Conservation (phyloP, 2,329 filamentous ascomycete genomes). For the Aureobasidium sp. region DNA sequence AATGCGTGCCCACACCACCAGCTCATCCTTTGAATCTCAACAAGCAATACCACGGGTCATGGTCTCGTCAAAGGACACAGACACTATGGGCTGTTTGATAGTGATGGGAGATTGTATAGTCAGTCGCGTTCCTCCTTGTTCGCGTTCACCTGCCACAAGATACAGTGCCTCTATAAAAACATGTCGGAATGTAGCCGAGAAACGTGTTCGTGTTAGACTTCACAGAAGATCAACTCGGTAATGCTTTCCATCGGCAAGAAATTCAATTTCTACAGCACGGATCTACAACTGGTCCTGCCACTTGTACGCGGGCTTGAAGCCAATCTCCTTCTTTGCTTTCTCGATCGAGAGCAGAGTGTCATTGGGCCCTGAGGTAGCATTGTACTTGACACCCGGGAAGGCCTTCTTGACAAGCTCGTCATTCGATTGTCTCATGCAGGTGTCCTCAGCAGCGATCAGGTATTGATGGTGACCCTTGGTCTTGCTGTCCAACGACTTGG, state of each 20-base stretch:
- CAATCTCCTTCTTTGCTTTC: slow-evolving; percentile 23
- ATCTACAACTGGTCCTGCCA: slow-evolving; percentile 21
- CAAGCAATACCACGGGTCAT: no score
- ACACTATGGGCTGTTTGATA: no score
- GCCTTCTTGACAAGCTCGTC: slow-evolving; percentile 21
- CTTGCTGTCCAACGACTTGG: slow-evolving; percentile 19
- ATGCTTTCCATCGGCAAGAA: neutral
- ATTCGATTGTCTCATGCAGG: slow-evolving; percentile 22
- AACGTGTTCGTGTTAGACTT: neutral
- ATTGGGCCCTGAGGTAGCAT: slow-evolving; percentile 17
- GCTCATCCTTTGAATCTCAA: no score
- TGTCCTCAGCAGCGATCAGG: slow-evolving; percentile 21
- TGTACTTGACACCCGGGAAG: slow-evolving; percentile 22
- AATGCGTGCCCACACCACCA: no score
- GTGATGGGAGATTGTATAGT: no score
- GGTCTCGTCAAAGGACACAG: no score
- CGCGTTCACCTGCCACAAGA: no score
- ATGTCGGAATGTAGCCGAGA: neutral
- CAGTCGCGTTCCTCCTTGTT: no score
- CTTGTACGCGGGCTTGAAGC: slow-evolving; percentile 21
- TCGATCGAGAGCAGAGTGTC: slow-evolving; percentile 22
- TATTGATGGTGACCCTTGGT: slow-evolving; percentile 22
- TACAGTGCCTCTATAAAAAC: no score
- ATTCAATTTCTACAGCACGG: neutral
- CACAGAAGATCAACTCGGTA: neutral